phyloP scores from a whole-genome alignment of 345 rosid species.

The Psidium friedrichsthalianum region DNA sequence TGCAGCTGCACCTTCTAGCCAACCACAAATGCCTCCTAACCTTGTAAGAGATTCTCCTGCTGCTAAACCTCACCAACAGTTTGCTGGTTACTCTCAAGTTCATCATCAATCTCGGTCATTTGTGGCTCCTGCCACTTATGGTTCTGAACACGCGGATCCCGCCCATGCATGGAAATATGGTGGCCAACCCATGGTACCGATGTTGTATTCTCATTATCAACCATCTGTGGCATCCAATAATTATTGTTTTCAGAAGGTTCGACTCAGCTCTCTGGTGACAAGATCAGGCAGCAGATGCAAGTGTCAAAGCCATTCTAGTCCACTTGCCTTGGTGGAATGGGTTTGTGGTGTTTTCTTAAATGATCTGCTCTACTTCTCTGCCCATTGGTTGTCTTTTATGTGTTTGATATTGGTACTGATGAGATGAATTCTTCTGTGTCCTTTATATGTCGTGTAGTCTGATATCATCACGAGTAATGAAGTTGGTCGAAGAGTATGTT shows the following conservation, averaged over 20 bases:
- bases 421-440: not conserved
- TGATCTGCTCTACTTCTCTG: not conserved
- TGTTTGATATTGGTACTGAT: not conserved
- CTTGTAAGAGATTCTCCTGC: conserved; percentile 44
- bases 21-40: conserved; percentile 38
- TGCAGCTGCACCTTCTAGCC: conserved; percentile 32
- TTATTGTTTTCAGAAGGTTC: not conserved
- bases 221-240: not conserved
- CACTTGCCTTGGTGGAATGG: not conserved
- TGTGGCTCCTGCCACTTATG: conserved; percentile 37
- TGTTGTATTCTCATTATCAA: not conserved
- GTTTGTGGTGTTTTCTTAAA: not conserved
- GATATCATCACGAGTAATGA: not conserved
- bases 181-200: conserved; percentile 47
- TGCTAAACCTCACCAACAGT: conserved; percentile 70
- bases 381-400: not conserved
- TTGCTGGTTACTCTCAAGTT: conserved; percentile 64
- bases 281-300: not conserved
- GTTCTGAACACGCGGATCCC: conserved; percentile 52
- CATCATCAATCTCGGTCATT: conserved; percentile 78
- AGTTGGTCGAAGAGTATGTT: not conserved
- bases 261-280: not conserved
- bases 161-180: conserved; percentile 59
- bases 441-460: not conserved
- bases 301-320: not conserved